phyloP scores from a whole-genome alignment of 2,329 filamentous ascomycete species.

The Microdochium trichocladiopsis region DNA sequence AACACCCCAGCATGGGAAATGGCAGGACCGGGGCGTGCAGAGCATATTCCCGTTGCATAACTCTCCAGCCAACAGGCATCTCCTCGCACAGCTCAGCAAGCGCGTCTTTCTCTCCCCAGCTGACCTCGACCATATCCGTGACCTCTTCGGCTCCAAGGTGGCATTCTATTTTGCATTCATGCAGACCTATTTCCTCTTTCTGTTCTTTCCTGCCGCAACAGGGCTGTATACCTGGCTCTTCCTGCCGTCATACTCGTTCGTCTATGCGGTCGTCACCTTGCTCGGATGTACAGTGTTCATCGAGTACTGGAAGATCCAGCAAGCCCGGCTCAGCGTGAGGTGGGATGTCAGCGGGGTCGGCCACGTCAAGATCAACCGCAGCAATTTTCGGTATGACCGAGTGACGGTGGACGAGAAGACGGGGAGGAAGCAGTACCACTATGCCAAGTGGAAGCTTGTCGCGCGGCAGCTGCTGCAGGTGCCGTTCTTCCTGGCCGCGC shows the following conservation, averaged over 20 bases:
- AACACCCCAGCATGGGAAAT: conserved; percentile 48
- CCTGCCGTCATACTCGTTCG: conserved; percentile 61
- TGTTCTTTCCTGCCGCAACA: conserved; percentile 61
- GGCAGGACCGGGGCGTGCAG: conserved; percentile 46
- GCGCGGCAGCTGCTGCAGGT: conserved; percentile 60
- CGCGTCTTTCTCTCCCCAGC: conserved; percentile 40
- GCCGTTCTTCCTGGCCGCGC: conserved; percentile 58
- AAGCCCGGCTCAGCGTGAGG: conserved; percentile 62
- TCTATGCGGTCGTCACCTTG: conserved; percentile 60
- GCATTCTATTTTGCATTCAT: conserved; percentile 82
- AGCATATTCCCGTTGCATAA: conserved; percentile 59
- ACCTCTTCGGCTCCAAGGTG: conserved; percentile 59
- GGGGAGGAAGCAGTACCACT: conserved; percentile 54
- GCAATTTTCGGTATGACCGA: conserved; percentile 58
- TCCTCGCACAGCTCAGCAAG: conserved; percentile 50
- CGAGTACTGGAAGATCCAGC: conserved; percentile 74
- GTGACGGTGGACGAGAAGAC: conserved; percentile 50
- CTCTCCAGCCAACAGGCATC: conserved; percentile 43
- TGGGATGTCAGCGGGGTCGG: conserved; percentile 68
- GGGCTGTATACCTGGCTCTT: conserved; percentile 64
- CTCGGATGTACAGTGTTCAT: conserved; percentile 69
- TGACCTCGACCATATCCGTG: conserved; percentile 51
- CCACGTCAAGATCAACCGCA: conserved; percentile 56
- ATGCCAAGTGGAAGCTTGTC: conserved; percentile 58
- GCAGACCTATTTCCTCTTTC: conserved; percentile 66